A percentile compares a stretch with the other conserved stretches of the same genome.
These are phyloP conservation scores for Sodiomyces alkalinus DNA, from an alignment of 2,329 filamentous ascomycete genomes.

Conservation along the genomic window DNA sequence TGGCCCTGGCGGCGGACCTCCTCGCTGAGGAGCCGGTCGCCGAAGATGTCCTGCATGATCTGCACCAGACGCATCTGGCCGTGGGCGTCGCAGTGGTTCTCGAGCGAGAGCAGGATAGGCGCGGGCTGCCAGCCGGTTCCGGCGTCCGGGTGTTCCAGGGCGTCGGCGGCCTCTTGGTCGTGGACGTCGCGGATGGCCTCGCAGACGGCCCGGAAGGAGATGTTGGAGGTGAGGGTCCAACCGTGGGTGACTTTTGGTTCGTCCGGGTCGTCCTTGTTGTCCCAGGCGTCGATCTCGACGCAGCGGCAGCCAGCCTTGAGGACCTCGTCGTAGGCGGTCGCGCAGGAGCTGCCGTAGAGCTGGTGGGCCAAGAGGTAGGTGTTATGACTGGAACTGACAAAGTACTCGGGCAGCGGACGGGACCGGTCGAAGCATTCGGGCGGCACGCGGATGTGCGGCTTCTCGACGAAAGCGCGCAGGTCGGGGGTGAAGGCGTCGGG, in stretches of 20 bases:
- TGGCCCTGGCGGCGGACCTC: conserved; percentile 40
- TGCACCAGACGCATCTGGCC: conserved; percentile 46
- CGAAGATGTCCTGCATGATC: conserved; percentile 52
- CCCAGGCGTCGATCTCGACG: conserved; percentile 63
- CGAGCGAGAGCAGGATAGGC: conserved; percentile 49
- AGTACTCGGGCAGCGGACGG: conserved; percentile 52
- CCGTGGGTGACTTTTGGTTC: conserved; percentile 60
- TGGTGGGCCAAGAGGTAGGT: conserved; percentile 59
- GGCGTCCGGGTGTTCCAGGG: conserved; percentile 16
- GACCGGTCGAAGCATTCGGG: conserved; percentile 37
- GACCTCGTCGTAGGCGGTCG: conserved; percentile 47
- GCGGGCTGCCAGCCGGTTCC: conserved; percentile 29
- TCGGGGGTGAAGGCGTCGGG: conserved; percentile 25
- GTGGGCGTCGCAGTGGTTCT: conserved; percentile 47
- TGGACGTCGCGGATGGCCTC: conserved; percentile 48
- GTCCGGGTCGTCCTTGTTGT: conserved; percentile 40
- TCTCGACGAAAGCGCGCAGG: conserved; percentile 36
- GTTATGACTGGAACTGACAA: conserved; percentile 59
- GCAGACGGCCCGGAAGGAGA: conserved; percentile 49
- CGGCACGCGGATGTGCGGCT: conserved; percentile 42
- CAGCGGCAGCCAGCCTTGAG: conserved; percentile 49
- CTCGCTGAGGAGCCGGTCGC: conserved; percentile 41
- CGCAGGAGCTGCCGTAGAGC: conserved; percentile 47
- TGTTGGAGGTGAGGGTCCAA: conserved; percentile 51
- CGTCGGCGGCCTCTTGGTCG: conserved; percentile 37